A percentile compares a stretch with the other conserved stretches of the same genome.
Evolutionary conservation across 208 protist genomes (phyloP).

Genomic region (Angomonas desouzai): DNA sequence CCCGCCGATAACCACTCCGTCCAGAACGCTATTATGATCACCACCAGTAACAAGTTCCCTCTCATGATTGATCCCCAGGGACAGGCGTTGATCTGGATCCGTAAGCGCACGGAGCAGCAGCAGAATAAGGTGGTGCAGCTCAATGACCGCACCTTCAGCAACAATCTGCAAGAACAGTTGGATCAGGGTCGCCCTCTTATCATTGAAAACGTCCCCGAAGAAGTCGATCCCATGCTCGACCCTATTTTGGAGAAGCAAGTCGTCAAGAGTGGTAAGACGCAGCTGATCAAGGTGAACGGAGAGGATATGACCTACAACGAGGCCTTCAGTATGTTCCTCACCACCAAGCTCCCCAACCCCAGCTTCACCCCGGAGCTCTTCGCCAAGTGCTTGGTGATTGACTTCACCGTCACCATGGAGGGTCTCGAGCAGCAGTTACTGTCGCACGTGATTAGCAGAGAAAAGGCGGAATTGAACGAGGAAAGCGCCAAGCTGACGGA

Average conservation of each 20-base stretch:
- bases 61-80: conserved; percentile 98
- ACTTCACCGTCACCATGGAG: conserved; percentile 99
- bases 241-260: conserved; percentile 97
- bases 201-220: conserved; percentile 97
- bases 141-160: conserved; percentile 91
- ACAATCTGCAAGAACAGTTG: conserved; percentile 94
- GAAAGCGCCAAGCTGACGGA: conserved; percentile 95
- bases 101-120: conserved; percentile 76
- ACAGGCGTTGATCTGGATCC: conserved; percentile 97
- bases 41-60: conserved; percentile 93
- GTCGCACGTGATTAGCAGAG: conserved; percentile 95
- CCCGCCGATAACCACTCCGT: conserved; percentile 98
- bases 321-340: conserved; percentile 96
- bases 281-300: conserved; percentile 91
- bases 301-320: conserved; percentile 93
- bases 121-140: conserved; percentile 90
- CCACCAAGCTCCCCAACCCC: conserved; percentile 98
- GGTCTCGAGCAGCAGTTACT: conserved; percentile 97
- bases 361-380: conserved; percentile 98
- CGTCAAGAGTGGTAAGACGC: conserved; percentile 67
- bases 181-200: conserved; percentile 88
- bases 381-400: conserved; percentile 97
- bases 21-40: conserved; percentile 99
- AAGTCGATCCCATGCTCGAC: conserved; percentile 98
- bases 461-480: conserved; percentile 97